Conservation (phyloP, 768 basidiomycete genomes). For the Mycena epipterygia region DNA sequence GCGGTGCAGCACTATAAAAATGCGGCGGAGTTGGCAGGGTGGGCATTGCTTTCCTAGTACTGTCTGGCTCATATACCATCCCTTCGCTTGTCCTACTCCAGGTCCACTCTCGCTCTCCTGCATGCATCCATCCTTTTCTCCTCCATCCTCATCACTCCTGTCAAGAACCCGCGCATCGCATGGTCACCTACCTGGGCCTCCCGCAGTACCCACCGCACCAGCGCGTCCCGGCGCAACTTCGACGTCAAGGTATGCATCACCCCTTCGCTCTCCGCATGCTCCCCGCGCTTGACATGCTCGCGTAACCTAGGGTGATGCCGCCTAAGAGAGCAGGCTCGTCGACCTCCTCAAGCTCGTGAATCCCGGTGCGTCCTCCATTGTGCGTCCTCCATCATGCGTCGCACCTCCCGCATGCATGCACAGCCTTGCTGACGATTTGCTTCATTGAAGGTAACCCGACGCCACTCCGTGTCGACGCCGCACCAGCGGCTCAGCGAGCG, state of each 20-base stretch:
- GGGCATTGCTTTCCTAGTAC: not conserved
- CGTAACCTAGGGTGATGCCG: conserved; percentile 31
- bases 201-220: conserved; percentile 50
- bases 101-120: not conserved
- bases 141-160: too few species aligned
- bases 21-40: conserved; percentile 61
- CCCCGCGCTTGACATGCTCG: not conserved
- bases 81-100: not conserved
- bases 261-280: not conserved
- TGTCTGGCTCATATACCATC: not conserved
- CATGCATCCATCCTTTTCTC: not conserved
- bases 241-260: conserved; percentile 48
- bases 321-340: conserved; percentile 47
- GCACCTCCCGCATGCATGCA: not conserved
- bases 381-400: not conserved
- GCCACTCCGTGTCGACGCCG: conserved; percentile 69
- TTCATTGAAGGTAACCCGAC: conserved; percentile 24
- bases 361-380: conserved; percentile 32
- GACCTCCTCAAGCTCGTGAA: conserved; percentile 53
- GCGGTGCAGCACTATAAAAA: conserved; percentile 66
- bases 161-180: conserved; percentile 48
- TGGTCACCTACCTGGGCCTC: conserved; percentile 58
- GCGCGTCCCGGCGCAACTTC: conserved; percentile 50
- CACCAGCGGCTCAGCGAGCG: conserved; percentile 66
- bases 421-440: not conserved